Conservation (phyloP, 2,329 filamentous ascomycete genomes). For the Alternaria sp. region DNA sequence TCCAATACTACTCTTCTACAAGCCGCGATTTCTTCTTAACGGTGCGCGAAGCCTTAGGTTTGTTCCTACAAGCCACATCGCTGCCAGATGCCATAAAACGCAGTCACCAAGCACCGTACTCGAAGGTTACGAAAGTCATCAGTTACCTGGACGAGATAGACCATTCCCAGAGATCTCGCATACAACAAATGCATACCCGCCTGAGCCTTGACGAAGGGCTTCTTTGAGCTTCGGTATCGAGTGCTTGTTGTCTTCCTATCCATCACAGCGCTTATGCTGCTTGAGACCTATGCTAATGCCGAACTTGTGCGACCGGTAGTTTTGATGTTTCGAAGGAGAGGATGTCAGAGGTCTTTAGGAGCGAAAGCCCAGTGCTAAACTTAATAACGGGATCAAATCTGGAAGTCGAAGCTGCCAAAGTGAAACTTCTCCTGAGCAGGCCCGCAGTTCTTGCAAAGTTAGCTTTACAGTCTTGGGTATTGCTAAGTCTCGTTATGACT, state of each 20-base stretch:
- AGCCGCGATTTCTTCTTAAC: background rate
- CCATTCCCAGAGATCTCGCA: background rate
- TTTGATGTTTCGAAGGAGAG: background rate
- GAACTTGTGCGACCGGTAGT: background rate
- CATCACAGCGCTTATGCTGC: background rate
- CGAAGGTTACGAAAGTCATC: background rate
- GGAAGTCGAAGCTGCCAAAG: background rate
- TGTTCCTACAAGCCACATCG: background rate
- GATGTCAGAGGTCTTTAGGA: background rate
- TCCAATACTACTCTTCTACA: background rate
- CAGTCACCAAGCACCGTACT: background rate
- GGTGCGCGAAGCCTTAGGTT: background rate
- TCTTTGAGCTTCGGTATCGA: background rate
- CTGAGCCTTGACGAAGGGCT: background rate
- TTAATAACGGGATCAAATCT: background rate
- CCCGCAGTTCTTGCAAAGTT: background rate
- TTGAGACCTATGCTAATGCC: background rate
- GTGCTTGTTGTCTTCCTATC: background rate
- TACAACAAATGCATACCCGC: background rate
- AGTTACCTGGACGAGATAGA: background rate
- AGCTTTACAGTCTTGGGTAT: no score
- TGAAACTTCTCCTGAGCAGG: background rate
- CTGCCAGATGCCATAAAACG: background rate
- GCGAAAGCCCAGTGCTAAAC: background rate
- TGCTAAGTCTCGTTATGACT: background rate